Evolutionary conservation across 768 basidiomycete genomes (phyloP).

Genomic region (Termitomyces sp.): DNA sequence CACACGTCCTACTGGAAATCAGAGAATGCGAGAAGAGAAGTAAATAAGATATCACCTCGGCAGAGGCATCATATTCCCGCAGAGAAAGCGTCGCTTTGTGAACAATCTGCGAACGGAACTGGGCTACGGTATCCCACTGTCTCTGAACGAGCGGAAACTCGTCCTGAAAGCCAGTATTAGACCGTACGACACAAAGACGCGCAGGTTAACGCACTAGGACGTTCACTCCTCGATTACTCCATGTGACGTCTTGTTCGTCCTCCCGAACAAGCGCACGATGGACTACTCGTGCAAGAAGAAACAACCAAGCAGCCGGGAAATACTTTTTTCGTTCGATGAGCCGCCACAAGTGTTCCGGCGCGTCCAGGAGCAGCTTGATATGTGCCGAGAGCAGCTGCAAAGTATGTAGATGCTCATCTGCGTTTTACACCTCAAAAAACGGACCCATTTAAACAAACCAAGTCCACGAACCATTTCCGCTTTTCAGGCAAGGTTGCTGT

Average conservation of each 20-base stretch:
- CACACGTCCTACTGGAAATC: slow-evolving; percentile 52
- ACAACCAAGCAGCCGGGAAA: slow-evolving; percentile 83
- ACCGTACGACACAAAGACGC: neutral
- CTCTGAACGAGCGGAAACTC: slow-evolving; percentile 87
- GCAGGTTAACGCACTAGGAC: slow-evolving; percentile 42
- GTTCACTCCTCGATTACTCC: slow-evolving; percentile 57
- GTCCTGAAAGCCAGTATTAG: slow-evolving; percentile 37
- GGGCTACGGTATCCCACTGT: slow-evolving; percentile 89
- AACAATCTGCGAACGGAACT: slow-evolving; percentile 84
- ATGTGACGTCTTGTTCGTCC: slow-evolving; percentile 58
- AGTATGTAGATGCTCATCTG: slow-evolving; percentile 64
- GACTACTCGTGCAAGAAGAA: slow-evolving; percentile 80
- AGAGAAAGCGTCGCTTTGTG: slow-evolving; percentile 84
- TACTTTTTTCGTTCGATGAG: slow-evolving; percentile 77
- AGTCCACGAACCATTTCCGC: slow-evolving; percentile 35
- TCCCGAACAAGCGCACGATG: slow-evolving; percentile 66
- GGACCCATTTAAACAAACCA: neutral
- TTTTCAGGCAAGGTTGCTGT: slow-evolving; percentile 31
- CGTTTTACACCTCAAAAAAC: neutral
- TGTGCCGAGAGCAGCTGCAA: slow-evolving; percentile 81
- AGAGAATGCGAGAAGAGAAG: neutral
- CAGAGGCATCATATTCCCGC: slow-evolving; percentile 49
- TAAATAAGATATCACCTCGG: slow-evolving; percentile 37
- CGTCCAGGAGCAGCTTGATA: slow-evolving; percentile 86
- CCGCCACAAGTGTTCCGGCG: slow-evolving; percentile 89